Evolutionary conservation across 148 eudicot genomes (phyloP).

Genomic region (Rhododendron simsii): DNA sequence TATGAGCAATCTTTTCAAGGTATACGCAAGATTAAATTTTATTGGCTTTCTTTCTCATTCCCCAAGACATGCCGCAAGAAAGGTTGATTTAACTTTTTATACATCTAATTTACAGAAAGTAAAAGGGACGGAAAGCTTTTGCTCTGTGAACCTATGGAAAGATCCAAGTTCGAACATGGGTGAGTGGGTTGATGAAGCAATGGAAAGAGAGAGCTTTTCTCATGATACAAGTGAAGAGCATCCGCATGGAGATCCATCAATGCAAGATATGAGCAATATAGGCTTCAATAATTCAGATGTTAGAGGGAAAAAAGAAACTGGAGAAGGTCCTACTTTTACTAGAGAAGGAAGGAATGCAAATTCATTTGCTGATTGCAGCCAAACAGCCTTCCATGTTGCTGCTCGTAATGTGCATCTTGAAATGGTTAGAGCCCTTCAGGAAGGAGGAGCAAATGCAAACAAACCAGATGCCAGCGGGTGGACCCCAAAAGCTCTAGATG

Average conservation of each 20-base stretch:
- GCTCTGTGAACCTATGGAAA: slow-evolving; percentile 22
- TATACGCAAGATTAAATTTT: slow-evolving; percentile 18
- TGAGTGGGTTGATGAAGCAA: slow-evolving; percentile 22
- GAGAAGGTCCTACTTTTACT: slow-evolving; percentile 5
- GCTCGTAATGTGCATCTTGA: slow-evolving; percentile 28
- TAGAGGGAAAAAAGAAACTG: slow-evolving; percentile 1
- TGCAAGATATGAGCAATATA: slow-evolving; percentile 3
- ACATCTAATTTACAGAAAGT: slow-evolving; percentile 41
- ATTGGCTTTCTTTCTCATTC: not conserved
- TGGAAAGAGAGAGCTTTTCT: slow-evolving; percentile 15
- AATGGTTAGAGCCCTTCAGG: slow-evolving; percentile 34
- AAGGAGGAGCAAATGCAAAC: slow-evolving; percentile 30
- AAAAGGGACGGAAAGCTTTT: slow-evolving; percentile 34
- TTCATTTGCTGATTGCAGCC: slow-evolving; percentile 22
- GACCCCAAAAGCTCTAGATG: slow-evolving; percentile 29
- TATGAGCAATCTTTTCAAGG: slow-evolving; percentile 65
- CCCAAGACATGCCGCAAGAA: not conserved
- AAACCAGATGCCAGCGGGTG: slow-evolving; percentile 25
- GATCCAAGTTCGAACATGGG: slow-evolving; percentile 16
- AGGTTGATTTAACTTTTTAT: slow-evolving; percentile 2
- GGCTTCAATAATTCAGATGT: slow-evolving; percentile 7
- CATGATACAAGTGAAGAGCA: slow-evolving; percentile 14
- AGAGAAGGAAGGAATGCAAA: slow-evolving; percentile 12
- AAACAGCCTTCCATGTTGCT: slow-evolving; percentile 25
- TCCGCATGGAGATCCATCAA: slow-evolving; percentile 13